phyloP scores from a whole-genome alignment of 2,329 filamentous ascomycete genomes.

The Penicillium sp. region DNA sequence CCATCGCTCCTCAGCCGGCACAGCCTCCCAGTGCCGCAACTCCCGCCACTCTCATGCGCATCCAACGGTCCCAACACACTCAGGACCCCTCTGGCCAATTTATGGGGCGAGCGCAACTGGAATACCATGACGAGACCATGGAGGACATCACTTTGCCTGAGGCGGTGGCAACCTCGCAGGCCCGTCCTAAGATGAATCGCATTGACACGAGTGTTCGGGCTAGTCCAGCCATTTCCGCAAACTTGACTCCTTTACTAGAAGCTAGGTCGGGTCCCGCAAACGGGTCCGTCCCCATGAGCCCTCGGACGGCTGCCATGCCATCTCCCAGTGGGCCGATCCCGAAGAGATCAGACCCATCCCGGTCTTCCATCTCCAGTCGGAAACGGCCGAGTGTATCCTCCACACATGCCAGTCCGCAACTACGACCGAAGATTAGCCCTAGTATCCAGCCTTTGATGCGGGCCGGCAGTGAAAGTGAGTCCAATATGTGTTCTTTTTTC shows the following conservation, averaged over 20 bases:
- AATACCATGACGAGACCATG: constrained; percentile 56
- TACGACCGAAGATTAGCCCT: constrained; percentile 86
- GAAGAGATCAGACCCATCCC: constrained; percentile 49
- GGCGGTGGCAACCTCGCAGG: constrained; percentile 54
- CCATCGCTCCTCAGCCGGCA: constrained; percentile 33
- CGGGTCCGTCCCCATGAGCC: constrained; percentile 51
- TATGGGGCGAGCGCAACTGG: constrained; percentile 38
- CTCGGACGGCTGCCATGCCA: constrained; percentile 53
- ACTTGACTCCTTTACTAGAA: constrained; percentile 56
- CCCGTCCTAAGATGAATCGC: constrained; percentile 48
- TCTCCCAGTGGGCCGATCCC: constrained; percentile 49
- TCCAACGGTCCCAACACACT: constrained; percentile 53
- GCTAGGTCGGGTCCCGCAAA: constrained; percentile 32
- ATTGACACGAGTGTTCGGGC: constrained; percentile 50
- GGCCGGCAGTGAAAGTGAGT: constrained; percentile 62
- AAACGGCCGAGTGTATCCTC: constrained; percentile 72
- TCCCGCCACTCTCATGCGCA: constrained; percentile 83
- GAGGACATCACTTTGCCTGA: constrained; percentile 74
- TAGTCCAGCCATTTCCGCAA: constrained; percentile 64
- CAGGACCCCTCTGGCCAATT: constrained; percentile 41
- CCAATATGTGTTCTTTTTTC: background rate
- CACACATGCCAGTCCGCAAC: constrained; percentile 78
- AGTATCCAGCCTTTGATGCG: constrained; percentile 90
- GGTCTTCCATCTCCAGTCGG: constrained; percentile 47
- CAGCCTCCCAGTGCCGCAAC: constrained; percentile 62